Evolutionary conservation across 2,329 filamentous ascomycete genomes (phyloP).

Genomic region (Paraphoma sp.): DNA sequence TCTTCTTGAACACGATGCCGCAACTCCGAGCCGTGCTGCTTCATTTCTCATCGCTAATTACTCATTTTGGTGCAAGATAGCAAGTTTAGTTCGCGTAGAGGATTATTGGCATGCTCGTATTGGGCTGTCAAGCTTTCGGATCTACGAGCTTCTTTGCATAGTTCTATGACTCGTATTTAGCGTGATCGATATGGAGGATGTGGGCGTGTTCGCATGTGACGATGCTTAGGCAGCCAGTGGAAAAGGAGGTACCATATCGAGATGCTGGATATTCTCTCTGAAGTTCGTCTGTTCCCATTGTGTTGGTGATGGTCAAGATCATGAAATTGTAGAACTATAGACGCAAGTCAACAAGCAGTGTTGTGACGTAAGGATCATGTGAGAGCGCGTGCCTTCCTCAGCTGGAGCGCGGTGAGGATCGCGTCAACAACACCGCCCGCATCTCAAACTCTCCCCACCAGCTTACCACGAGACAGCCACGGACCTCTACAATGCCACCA

Average conservation of each 20-base stretch:
- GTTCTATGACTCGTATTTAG: too few species aligned
- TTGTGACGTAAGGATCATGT: not conserved
- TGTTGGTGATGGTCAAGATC: too few species aligned
- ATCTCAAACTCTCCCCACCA: not conserved
- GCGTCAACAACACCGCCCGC: too few species aligned
- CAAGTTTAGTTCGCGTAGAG: not conserved
- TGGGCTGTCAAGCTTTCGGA: not conserved
- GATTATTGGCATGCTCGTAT: not conserved
- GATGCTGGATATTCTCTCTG: too few species aligned
- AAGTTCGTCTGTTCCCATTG: too few species aligned
- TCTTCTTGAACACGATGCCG: not conserved
- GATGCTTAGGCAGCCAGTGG: too few species aligned
- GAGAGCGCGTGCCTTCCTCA: not conserved
- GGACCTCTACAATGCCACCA: constrained; percentile 27
- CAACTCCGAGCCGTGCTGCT: not conserved
- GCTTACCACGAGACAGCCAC: not conserved
- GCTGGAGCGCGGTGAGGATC: too few species aligned
- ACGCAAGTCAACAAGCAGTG: not conserved
- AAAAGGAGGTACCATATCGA: too few species aligned
- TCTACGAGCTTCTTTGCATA: not conserved
- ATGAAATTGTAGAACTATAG: not conserved
- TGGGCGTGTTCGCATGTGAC: too few species aligned
- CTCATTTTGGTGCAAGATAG: not conserved
- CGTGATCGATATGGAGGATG: too few species aligned
- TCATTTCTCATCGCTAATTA: not conserved